Evolutionary conservation across 2,329 filamentous ascomycete genomes (phyloP), one percentile per base, ranked within the genome.

Genomic region (Scedosporium dehoogii): DNA sequence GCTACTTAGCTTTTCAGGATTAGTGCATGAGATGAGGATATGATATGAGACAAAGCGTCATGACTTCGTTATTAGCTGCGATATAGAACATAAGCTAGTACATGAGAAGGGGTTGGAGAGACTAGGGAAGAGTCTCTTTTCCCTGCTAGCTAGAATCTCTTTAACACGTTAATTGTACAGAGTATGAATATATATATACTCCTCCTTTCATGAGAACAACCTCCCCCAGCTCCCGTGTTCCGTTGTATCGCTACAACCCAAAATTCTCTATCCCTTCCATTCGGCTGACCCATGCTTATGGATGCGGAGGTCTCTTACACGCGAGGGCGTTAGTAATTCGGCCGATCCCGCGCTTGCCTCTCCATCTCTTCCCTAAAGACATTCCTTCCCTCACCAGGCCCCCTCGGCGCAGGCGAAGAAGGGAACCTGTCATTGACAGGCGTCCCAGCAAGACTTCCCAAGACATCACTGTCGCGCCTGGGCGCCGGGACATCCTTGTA

Each of bases 351-450:
- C 51, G 18, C 23, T 68, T 83, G 80, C 66, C 81, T 75, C 64
- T 68, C 72, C 66, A 83, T 63, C 72, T 83, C 81, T 4, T 82
- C 79, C 1, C 79, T 73, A 69, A 83, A 83, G 5, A 73, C 70
- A 60, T 83, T 83, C 33, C 69, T 67, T 6, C 69, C 58, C 23
- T 58, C 38, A 4, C 23, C 21, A 4, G 3, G 29, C 29, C 2
- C 33, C 33, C 33, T n/a, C 12, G 56, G 27, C 14, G 38, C 12
- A 41, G 23, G 14, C 7, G 38, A 58, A 27, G 23, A 27, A 41
- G 76, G 73, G 58, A 76, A 78, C 4, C 70, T 67, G 21, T 76
- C 73, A 38, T 77, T 73, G 2, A 75, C 76, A 23, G 80, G 80
- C 55, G 82, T 38, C 77, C 80, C 41, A 82, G 51, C 51, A 5